Conservation (phyloP, 192 early-diverging fungal genomes). For the Podila minutissima region DNA sequence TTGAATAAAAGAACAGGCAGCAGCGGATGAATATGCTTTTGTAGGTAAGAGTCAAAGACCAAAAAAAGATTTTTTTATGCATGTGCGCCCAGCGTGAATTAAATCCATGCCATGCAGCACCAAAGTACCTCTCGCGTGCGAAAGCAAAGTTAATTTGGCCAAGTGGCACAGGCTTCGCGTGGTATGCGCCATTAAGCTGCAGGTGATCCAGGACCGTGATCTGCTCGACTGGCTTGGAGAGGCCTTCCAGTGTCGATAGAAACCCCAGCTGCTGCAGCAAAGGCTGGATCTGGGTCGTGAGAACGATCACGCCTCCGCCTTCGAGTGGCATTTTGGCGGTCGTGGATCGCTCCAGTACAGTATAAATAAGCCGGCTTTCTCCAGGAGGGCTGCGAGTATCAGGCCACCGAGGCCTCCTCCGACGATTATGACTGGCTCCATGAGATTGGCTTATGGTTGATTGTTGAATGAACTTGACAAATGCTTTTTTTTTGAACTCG, state of each 20-base stretch:
- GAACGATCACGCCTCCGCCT: constrained; percentile 26
- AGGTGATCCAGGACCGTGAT: constrained; percentile 26
- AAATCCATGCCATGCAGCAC: too few relatives aligned
- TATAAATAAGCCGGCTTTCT: constrained; percentile 42
- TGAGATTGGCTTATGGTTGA: not conserved
- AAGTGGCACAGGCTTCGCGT: constrained; percentile 11
- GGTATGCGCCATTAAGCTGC: constrained; percentile 27
- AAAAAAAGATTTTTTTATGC: too few relatives aligned
- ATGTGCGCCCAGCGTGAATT: too few relatives aligned
- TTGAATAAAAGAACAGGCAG: too few relatives aligned
- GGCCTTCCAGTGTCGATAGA: constrained; percentile 15
- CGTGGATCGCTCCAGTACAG: constrained; percentile 30
- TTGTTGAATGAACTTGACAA: too few relatives aligned
- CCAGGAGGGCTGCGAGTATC: constrained; percentile 35
- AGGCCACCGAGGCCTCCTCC: constrained; percentile 37
- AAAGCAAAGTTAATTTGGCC: too few relatives aligned
- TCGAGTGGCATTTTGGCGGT: constrained; percentile 23
- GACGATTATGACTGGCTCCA: constrained; percentile 31
- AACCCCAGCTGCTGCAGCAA: constrained; percentile 42
- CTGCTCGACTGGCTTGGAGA: constrained; percentile 37
- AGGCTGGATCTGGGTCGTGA: constrained; percentile 33
- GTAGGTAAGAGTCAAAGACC: not conserved
- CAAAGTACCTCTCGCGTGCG: too few relatives aligned
- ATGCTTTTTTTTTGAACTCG: too few relatives aligned
- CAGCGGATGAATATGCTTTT: not conserved